phyloP scores from a whole-genome alignment of 352 stramenopile genomes.

The Phytophthora vignae region DNA sequence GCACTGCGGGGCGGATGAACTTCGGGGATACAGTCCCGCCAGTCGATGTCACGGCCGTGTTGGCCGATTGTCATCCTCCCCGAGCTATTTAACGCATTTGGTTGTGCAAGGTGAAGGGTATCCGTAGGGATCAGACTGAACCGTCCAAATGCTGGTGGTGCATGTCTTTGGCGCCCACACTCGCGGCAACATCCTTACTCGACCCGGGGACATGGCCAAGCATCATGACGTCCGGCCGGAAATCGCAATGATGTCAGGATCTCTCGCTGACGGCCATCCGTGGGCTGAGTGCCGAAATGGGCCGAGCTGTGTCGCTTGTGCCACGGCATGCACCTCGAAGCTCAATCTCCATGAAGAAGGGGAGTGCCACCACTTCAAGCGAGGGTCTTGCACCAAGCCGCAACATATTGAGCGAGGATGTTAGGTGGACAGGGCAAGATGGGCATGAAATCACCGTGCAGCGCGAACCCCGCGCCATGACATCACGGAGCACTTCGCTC shows the following conservation, averaged over 20 bases:
- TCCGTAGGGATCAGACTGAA: slow-evolving; percentile 19
- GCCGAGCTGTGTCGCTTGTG: neutral
- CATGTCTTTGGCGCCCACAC: slow-evolving; percentile 31
- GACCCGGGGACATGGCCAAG: slow-evolving; percentile 35
- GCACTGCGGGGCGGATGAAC: slow-evolving; percentile 17
- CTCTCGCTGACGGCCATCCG: neutral
- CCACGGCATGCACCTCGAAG: neutral
- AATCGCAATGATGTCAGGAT: slow-evolving; percentile 42
- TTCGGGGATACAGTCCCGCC: slow-evolving; percentile 22
- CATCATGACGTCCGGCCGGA: slow-evolving; percentile 27
- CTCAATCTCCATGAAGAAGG: neutral
- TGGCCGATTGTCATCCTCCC: slow-evolving; percentile 27
- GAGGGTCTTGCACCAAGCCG: neutral
- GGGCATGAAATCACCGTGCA: neutral
- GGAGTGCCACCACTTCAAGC: neutral
- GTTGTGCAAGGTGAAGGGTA: slow-evolving; percentile 11
- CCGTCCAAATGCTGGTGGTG: slow-evolving; percentile 25
- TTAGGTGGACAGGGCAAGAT: neutral
- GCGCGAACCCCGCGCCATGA: neutral
- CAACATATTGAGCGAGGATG: neutral
- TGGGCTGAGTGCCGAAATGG: neutral
- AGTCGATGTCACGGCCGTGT: slow-evolving; percentile 35
- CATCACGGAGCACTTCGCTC: slow-evolving; percentile 6
- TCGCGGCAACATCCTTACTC: slow-evolving; percentile 9
- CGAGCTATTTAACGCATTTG: slow-evolving; percentile 30